Conservation (phyloP, 306 rosid species). For the Trichosanthes cucumerina region DNA sequence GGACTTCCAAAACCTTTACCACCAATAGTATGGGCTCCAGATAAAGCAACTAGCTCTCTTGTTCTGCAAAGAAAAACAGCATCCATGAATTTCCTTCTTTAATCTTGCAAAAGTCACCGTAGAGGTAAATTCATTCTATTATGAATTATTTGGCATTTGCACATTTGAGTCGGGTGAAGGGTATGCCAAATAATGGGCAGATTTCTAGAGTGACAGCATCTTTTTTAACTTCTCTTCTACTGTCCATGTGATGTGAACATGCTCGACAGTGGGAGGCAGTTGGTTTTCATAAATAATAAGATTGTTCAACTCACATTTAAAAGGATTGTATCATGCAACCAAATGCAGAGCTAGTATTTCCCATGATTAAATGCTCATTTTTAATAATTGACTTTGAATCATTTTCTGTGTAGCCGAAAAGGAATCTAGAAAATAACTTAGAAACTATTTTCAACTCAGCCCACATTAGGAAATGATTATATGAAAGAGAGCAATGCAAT, state of each 20-base stretch:
- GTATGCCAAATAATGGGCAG: background rate
- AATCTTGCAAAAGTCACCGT: background rate
- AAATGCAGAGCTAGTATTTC: background rate
- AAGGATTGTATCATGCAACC: background rate
- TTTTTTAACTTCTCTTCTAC: background rate
- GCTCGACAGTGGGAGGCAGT: background rate
- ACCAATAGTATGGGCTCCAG: slow-evolving; percentile 96
- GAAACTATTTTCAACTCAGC: background rate
- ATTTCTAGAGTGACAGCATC: slow-evolving; percentile 2
- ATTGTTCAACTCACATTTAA: background rate
- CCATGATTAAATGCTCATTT: background rate
- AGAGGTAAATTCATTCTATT: background rate
- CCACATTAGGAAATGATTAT: background rate
- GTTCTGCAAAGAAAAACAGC: slow-evolving; percentile 42
- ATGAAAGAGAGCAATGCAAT: background rate
- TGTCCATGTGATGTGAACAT: background rate
- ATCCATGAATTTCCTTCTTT: background rate
- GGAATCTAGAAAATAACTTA: background rate
- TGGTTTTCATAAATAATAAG: background rate
- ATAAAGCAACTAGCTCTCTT: slow-evolving; percentile 79
- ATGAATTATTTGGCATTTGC: background rate
- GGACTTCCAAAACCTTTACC: slow-evolving; percentile 89
- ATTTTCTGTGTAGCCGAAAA: background rate
- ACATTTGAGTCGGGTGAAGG: background rate
- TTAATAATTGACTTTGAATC: background rate